A percentile compares a stretch with the other conserved stretches of the same genome.
Evolutionary conservation across 179 eudicot genomes (phyloP).

Genomic region (Pouteria campechiana): DNA sequence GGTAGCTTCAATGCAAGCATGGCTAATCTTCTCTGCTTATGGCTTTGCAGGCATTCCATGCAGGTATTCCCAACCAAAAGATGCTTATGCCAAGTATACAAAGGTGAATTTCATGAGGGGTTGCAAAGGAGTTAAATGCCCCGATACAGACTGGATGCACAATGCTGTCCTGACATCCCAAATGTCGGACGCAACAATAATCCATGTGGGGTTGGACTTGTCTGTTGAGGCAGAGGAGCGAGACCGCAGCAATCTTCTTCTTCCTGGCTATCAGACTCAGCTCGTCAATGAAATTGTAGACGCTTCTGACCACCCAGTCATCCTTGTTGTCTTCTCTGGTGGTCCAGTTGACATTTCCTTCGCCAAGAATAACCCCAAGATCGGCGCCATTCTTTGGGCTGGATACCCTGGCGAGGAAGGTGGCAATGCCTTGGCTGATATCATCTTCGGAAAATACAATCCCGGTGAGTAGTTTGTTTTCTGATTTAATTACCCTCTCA

Average conservation of each 20-base stretch:
- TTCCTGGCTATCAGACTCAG: constrained; percentile 74
- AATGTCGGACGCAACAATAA: constrained; percentile 45
- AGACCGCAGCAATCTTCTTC: constrained; percentile 71
- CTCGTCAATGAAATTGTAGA: constrained; percentile 57
- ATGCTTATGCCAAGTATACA: constrained; percentile 40
- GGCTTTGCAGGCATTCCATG: constrained; percentile 66
- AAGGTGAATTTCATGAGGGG: constrained; percentile 40
- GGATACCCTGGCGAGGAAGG: constrained; percentile 93
- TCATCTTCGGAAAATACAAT: constrained; percentile 65
- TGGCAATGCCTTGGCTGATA: constrained; percentile 76
- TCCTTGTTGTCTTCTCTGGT: constrained; percentile 78
- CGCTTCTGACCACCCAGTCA: constrained; percentile 46
- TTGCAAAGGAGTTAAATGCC: constrained; percentile 40
- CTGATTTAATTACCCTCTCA: not conserved
- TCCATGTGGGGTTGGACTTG: constrained; percentile 77
- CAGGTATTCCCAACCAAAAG: constrained; percentile 42
- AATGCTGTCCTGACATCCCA: constrained; percentile 39
- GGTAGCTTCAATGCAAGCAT: no score
- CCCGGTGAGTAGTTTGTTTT: constrained; percentile 43
- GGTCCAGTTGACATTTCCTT: constrained; percentile 84
- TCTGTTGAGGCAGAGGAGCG: constrained; percentile 81
- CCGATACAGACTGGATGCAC: constrained; percentile 22
- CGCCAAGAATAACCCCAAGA: constrained; percentile 50
- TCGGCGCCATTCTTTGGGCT: constrained; percentile 67
- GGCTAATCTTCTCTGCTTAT: no score